Evolutionary conservation across 78 protist genomes (phyloP).

Genomic region (Dictyostelium discoideum): dicty_2.7 NC_007090.3:111501-112000

Average conservation of each 20-base stretch:
- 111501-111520: not conserved
- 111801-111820: not conserved
- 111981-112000: too few relatives aligned
- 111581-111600: not conserved
- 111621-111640: not conserved
- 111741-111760: not conserved
- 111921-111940: too few relatives aligned
- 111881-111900: too few relatives aligned
- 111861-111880: too few relatives aligned
- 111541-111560: not conserved
- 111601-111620: not conserved
- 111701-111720: not conserved
- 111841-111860: too few relatives aligned
- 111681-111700: not conserved
- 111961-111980: too few relatives aligned
- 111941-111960: too few relatives aligned
- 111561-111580: too few relatives aligned
- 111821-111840: not conserved
- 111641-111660: not conserved
- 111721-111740: not conserved
- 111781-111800: not conserved
- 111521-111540: slow-evolving; percentile 12
- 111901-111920: too few relatives aligned
- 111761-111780: too few relatives aligned
- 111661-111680: not conserved